These are phyloP conservation scores for Thielaviopsis punctulata DNA, from an alignment of 2,329 filamentous ascomycete species.

Conservation along the genomic window DNA sequence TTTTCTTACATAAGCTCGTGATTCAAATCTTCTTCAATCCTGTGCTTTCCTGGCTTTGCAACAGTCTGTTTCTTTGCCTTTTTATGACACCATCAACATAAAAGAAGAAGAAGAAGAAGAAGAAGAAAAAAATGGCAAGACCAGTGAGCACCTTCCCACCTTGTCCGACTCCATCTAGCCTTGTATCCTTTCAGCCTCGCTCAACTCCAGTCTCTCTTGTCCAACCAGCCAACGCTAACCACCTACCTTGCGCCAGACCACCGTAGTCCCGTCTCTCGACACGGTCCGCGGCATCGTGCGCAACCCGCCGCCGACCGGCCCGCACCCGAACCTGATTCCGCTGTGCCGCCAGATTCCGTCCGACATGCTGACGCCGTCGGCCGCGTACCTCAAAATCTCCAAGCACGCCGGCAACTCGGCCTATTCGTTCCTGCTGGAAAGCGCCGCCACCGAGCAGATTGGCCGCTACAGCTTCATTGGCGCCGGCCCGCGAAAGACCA, in stretches of 20 bases:
- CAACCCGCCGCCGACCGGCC: constrained; percentile 18
- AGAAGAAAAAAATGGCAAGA: background rate
- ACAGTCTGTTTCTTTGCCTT: no score
- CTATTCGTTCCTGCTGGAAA: constrained; percentile 89
- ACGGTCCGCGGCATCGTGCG: constrained; percentile 27
- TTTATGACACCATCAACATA: background rate
- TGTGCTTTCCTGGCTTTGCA: no score
- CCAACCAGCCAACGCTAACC: background rate
- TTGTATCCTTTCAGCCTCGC: background rate
- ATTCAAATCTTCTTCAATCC: no score
- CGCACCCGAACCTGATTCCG: constrained; percentile 55
- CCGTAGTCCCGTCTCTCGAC: constrained; percentile 29
- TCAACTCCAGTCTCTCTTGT: background rate
- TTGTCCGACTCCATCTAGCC: no score
- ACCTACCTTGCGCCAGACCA: constrained; percentile 18
- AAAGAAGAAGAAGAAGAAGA: background rate
- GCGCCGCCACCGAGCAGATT: constrained; percentile 82
- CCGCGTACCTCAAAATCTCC: constrained; percentile 83
- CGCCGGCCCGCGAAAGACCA: constrained; percentile 58
- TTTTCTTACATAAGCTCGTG: no score
- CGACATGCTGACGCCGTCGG: constrained; percentile 85
- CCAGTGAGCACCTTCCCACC: background rate
- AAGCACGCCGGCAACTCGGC: constrained; percentile 48
- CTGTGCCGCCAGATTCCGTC: constrained; percentile 73
- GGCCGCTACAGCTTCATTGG: constrained; percentile 93